phyloP scores from a whole-genome alignment of 176 grass and related monocot genomes.

The Calamus simplicifolius region DNA sequence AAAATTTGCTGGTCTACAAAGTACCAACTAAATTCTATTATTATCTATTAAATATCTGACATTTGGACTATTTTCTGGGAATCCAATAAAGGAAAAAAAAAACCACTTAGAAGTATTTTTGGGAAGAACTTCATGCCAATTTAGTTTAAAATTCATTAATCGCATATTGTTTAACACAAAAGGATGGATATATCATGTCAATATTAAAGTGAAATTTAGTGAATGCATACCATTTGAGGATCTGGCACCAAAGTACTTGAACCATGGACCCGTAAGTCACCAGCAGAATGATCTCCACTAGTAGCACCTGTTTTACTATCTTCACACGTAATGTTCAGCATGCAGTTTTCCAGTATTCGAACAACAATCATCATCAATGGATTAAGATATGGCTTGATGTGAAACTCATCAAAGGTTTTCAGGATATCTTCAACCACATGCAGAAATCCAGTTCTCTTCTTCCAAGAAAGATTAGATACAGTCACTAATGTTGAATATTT shows the following conservation, averaged over 20 bases:
- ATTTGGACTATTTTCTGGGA: too few relatives aligned
- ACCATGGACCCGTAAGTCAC: conserved; percentile 17
- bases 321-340: conserved; percentile 26
- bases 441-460: conserved; percentile 74
- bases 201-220: too few relatives aligned
- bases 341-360: conserved; percentile 65
- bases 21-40: too few relatives aligned
- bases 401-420: conserved; percentile 63
- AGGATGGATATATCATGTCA: too few relatives aligned
- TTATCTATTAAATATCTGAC: too few relatives aligned
- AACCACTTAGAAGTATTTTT: too few relatives aligned
- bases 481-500: conserved; percentile 39
- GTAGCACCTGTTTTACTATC: conserved; percentile 8
- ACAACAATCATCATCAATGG: conserved; percentile 66
- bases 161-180: too few relatives aligned
- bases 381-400: conserved; percentile 62
- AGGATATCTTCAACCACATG: conserved; percentile 83
- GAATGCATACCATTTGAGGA: conserved; percentile 24
- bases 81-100: too few relatives aligned
- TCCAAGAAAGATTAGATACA: conserved; percentile 53
- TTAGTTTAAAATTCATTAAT: too few relatives aligned
- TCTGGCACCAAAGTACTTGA: conserved; percentile 11
- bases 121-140: too few relatives aligned
- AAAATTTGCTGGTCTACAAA: too few relatives aligned
- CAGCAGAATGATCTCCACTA: conserved; percentile 28